Conservation (phyloP, 2,329 filamentous ascomycete genomes). For the Graphilbum fragrans region DNA sequence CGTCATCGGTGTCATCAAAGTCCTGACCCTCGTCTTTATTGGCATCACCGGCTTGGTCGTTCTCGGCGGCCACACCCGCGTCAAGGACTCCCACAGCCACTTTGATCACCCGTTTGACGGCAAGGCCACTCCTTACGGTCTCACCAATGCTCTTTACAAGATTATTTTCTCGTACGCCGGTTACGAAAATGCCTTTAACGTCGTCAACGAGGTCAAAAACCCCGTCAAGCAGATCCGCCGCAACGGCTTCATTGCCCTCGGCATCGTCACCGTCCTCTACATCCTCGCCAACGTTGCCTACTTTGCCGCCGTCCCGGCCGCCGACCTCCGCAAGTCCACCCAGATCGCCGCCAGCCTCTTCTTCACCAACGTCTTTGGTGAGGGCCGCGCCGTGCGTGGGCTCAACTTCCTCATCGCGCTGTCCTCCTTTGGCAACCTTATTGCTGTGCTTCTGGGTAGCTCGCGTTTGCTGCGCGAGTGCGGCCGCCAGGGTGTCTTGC, state of each 20-base stretch:
- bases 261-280: constrained; percentile 40
- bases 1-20: constrained; percentile 41
- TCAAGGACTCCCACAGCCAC: constrained; percentile 37
- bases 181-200: constrained; percentile 46
- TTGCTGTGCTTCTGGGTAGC: constrained; percentile 41
- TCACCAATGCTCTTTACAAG: constrained; percentile 46
- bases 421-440: constrained; percentile 45
- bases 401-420: constrained; percentile 45
- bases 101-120: constrained; percentile 43
- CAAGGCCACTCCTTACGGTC: constrained; percentile 24
- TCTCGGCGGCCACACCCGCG: constrained; percentile 36
- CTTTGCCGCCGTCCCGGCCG: constrained; percentile 31
- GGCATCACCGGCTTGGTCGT: constrained; percentile 45
- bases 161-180: constrained; percentile 47
- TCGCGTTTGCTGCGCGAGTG: constrained; percentile 48
- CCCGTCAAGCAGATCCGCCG: constrained; percentile 42
- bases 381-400: constrained; percentile 30
- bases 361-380: constrained; percentile 45
- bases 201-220: constrained; percentile 49
- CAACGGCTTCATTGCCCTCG: constrained; percentile 34
- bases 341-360: constrained; percentile 44
- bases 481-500: constrained; percentile 49
- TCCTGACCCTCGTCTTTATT: constrained; percentile 46
- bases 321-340: constrained; percentile 35
- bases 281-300: constrained; percentile 48